These are phyloP conservation scores for Diutina pseudorugosa DNA, from an alignment of 1,139 yeast genomes.

Conservation along the genomic window DNA sequence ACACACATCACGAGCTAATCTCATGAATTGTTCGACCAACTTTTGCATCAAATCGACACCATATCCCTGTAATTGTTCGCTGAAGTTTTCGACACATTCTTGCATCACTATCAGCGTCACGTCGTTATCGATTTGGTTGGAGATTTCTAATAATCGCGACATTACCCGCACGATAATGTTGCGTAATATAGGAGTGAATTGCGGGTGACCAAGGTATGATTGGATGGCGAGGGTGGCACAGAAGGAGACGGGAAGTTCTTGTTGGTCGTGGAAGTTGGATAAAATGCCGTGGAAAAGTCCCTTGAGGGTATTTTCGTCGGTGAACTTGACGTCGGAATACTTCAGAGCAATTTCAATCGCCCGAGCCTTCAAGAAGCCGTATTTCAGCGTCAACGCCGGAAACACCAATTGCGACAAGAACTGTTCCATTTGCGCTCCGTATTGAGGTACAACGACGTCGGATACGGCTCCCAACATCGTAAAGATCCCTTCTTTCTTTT, in stretches of 20 bases:
- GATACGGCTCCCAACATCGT: constrained; percentile 69
- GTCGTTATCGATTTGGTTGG: constrained; percentile 80
- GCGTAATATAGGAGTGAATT: constrained; percentile 57
- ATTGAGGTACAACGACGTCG: constrained; percentile 40
- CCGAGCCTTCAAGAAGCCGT: constrained; percentile 72
- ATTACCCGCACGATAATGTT: constrained; percentile 67
- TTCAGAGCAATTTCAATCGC: constrained; percentile 68
- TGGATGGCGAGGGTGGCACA: constrained; percentile 83
- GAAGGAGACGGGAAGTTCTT: constrained; percentile 64
- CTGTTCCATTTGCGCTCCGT: constrained; percentile 51
- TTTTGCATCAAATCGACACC: constrained; percentile 79
- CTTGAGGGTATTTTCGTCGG: constrained; percentile 35
- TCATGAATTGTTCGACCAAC: constrained; percentile 68
- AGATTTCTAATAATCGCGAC: constrained; percentile 63
- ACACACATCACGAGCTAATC: constrained; percentile 56
- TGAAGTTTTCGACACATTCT: constrained; percentile 82
- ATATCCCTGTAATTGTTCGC: constrained; percentile 86
- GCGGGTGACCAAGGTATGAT: constrained; percentile 53
- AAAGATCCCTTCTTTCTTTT: constrained; percentile 68
- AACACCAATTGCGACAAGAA: constrained; percentile 53
- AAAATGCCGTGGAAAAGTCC: constrained; percentile 57
- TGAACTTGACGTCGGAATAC: constrained; percentile 53
- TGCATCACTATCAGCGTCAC: constrained; percentile 87
- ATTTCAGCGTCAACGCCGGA: constrained; percentile 57
- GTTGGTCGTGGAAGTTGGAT: constrained; percentile 36